These are phyloP conservation scores for Jimgerdemannia lactiflua DNA, from an alignment of 192 early-diverging fungal species.

Conservation along the genomic window DNA sequence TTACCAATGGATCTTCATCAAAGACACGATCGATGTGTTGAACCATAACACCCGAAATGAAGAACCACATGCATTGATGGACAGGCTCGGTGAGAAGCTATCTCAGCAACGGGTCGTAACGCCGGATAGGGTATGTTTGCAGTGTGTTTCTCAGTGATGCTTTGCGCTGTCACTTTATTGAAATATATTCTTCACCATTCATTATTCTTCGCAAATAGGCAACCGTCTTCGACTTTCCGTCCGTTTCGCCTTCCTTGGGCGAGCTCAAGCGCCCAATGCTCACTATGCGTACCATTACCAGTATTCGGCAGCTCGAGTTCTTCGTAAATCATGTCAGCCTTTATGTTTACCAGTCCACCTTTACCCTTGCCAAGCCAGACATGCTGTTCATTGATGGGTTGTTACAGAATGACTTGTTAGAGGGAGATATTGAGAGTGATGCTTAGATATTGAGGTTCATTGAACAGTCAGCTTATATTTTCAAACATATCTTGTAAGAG, in stretches of 20 bases:
- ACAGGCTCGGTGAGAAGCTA: conserved; percentile 61
- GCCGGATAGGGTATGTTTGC: conserved; percentile 21
- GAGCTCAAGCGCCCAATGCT: conserved; percentile 70
- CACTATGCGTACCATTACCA: conserved; percentile 62
- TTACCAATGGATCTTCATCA: conserved; percentile 95
- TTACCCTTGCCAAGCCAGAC: conserved; percentile 70
- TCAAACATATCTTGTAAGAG: no score
- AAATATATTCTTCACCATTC: conserved; percentile 1
- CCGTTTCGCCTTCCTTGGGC: conserved; percentile 5
- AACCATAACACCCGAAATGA: conserved; percentile 40
- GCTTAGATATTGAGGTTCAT: neutral
- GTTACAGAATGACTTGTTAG: conserved; percentile 59
- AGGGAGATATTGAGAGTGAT: conserved; percentile 11
- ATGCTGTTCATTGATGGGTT: conserved; percentile 71
- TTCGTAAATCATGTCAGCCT: conserved; percentile 75
- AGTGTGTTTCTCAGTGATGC: neutral
- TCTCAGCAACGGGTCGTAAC: conserved; percentile 11
- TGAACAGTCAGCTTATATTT: no score
- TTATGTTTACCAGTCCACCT: conserved; percentile 75
- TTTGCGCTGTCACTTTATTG: neutral
- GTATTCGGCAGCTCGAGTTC: conserved; percentile 69
- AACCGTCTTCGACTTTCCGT: neutral
- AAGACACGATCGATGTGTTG: conserved; percentile 76
- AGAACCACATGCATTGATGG: conserved; percentile 58
- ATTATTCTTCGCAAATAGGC: neutral